Base-by-base conservation (phyloP, 192 early-diverging fungal species). In the Chytriomyces sp. region DNA sequence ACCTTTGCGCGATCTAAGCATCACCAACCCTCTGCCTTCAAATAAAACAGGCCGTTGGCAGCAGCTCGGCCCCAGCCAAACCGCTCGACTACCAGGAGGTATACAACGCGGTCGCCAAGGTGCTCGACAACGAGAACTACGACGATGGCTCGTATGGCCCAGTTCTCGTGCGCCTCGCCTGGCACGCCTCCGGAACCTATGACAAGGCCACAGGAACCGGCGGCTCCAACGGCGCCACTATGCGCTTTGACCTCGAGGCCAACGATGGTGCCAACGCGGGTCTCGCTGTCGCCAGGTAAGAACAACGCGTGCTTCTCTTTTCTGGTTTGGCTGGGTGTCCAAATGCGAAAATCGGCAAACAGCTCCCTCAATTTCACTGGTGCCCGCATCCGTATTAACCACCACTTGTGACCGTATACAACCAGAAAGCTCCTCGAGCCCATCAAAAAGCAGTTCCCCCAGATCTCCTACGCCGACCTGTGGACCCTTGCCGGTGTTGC, bases 111-210 rank as follows among this genome's bases (percentile, higher is more conserved):
- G 72, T 81, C 49, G 80, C 59, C 33, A 32, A 49, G 44, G 44
- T 49, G 44, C 44, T 49, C 44, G 74, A 73, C 66, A 80, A 82
- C 70, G 69, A 64, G 56, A 70, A 82, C 70, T 84, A 81, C 58
- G 83, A 84, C 63, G 91, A 92, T 75, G 89, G 88, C 3, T 88
- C 88, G 26, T 77, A 85, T 66, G 91, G 83, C 3, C 90, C 91
- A 22, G 83, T 92, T 38, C 76, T 91, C 34, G 72, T 81, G 2
- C 80, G 78, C 55, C 75, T 88, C 22, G 85, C 85, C 6, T 86
- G 84, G 83, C 90, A 92, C 63, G 90, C 89, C 22, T 78, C 85
- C 37, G 90, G 90, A 39, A 92, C 90, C 61, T 92, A 85, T 73
- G 85, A 87, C 76, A 78, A 76, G 55, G 28, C 63, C 56, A 65